Evolutionary conservation across 176 grass and related monocot species (phyloP).

Genomic region (Juncus inflexus): DNA sequence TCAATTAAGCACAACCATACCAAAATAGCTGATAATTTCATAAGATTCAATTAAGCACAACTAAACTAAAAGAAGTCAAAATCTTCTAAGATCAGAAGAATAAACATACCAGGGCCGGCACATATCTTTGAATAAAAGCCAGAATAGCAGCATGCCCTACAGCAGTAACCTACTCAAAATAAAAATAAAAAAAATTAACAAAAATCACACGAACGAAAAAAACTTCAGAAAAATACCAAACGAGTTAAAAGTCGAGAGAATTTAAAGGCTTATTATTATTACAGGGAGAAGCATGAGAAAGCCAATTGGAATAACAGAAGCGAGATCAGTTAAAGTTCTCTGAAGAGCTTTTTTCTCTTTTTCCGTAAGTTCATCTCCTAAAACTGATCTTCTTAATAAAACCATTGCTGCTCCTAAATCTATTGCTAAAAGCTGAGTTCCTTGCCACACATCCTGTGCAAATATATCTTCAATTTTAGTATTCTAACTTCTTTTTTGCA

Average conservation of each 20-base stretch:
- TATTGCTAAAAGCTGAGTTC: slow-evolving; percentile 89
- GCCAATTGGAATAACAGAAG: slow-evolving; percentile 97
- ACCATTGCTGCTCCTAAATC: slow-evolving; percentile 77
- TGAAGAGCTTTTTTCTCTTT: slow-evolving; percentile 98
- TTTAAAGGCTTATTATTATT: slow-evolving; percentile 13
- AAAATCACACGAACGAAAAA: not conserved
- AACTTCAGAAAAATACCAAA: slow-evolving; percentile 17
- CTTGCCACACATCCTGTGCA: slow-evolving; percentile 83
- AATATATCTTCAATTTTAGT: slow-evolving; percentile 17
- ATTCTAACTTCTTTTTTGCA: not conserved
- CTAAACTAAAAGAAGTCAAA: slow-evolving; percentile 1
- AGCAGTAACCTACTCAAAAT: slow-evolving; percentile 61
- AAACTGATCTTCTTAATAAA: slow-evolving; percentile 80
- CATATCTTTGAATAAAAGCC: slow-evolving; percentile 98
- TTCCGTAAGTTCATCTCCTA: slow-evolving; percentile 89
- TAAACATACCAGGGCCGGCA: slow-evolving; percentile 77
- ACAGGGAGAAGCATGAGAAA: slow-evolving; percentile 99
- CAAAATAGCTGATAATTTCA: too few relatives aligned
- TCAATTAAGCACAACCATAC: slow-evolving; percentile 1
- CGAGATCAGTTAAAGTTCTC: slow-evolving; percentile 95
- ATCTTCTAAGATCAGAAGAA: not conserved
- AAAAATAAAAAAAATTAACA: not conserved
- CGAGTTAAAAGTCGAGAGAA: too few relatives aligned
- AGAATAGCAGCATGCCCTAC: slow-evolving; percentile 98
- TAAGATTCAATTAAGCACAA: not conserved